These are phyloP conservation scores for Cairneyella variabilis DNA, from an alignment of 495 filamentous ascomycete species.

Conservation along the genomic window DNA sequence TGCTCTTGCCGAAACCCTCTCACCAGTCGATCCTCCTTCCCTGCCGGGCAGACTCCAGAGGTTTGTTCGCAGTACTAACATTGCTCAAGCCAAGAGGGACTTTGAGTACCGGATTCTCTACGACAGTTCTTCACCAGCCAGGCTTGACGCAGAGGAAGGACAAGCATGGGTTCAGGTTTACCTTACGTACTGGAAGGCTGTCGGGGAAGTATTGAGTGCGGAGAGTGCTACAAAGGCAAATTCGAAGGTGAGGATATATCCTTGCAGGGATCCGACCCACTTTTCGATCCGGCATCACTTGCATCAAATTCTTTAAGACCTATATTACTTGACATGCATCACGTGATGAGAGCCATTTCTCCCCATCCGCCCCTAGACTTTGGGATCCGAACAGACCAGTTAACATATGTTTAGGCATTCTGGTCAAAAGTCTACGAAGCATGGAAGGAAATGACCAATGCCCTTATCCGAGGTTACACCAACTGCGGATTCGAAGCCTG, in stretches of 20 bases:
- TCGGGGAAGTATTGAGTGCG: constrained; percentile 60
- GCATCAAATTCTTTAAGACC: no score
- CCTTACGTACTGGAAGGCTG: constrained; percentile 74
- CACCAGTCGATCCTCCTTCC: constrained; percentile 54
- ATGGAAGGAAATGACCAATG: constrained; percentile 76
- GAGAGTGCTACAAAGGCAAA: constrained; percentile 39
- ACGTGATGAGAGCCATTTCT: neutral
- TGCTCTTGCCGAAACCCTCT: constrained; percentile 63
- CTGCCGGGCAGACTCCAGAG: constrained; percentile 53
- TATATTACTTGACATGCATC: neutral
- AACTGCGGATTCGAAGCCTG: constrained; percentile 69
- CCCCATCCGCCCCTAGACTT: neutral
- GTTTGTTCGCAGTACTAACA: constrained; percentile 62
- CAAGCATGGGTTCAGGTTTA: constrained; percentile 82
- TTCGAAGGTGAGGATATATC: constrained; percentile 26
- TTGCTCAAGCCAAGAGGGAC: constrained; percentile 48
- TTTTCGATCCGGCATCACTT: no score
- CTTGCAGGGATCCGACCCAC: neutral
- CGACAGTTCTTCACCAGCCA: constrained; percentile 38
- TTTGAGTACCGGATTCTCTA: constrained; percentile 61
- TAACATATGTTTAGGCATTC: constrained; percentile 39
- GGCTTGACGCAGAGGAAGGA: constrained; percentile 59
- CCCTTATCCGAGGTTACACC: constrained; percentile 70
- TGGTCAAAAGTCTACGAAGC: constrained; percentile 74
- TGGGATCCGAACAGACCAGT: neutral